A percentile compares a stretch with the other conserved stretches of the same genome.
Conservation (phyloP, 1,284 basidiomycete species). For the Rhodofomes roseus region DNA sequence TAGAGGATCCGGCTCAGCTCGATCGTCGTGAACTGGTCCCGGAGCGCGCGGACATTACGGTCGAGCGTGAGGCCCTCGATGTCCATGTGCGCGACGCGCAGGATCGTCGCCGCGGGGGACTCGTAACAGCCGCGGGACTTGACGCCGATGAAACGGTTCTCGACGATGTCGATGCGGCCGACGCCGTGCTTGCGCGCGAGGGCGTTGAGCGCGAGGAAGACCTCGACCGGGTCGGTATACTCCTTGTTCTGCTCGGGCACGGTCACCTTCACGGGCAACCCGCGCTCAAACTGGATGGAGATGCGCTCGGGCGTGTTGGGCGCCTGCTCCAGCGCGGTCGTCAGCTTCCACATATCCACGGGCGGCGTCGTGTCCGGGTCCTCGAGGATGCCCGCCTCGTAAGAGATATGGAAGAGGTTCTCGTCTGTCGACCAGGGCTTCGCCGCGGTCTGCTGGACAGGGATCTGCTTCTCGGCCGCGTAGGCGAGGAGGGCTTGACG, state of each 20-base stretch:
- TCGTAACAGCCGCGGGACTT: conserved; percentile 99
- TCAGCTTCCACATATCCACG: conserved; percentile 99
- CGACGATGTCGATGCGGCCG: conserved; percentile 97
- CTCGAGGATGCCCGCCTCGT: conserved; percentile 98
- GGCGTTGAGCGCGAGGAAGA: conserved; percentile 91
- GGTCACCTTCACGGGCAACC: conserved; percentile 82
- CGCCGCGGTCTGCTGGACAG: conserved; percentile 91
- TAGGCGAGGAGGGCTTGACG: conserved; percentile 91
- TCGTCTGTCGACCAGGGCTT: conserved; percentile 99
- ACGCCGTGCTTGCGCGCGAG: conserved; percentile 94
- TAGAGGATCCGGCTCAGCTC: conserved; percentile 92
- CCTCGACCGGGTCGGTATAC: conserved; percentile 90
- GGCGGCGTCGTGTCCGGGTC: conserved; percentile 96
- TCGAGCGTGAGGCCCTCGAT: conserved; percentile 97
- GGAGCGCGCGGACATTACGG: conserved; percentile 91
- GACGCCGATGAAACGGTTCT: conserved; percentile 99
- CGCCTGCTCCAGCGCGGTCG: conserved; percentile 79
- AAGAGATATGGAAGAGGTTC: conserved; percentile 99
- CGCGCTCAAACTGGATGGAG: conserved; percentile 81
- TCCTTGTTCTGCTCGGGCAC: conserved; percentile 48
- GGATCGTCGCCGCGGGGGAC: conserved; percentile 93
- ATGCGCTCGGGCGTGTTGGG: conserved; percentile 82
- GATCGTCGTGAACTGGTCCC: conserved; percentile 94
- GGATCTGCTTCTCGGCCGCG: conserved; percentile 87
- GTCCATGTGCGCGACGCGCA: conserved; percentile 94